Base-by-base conservation (phyloP, 768 basidiomycete species). In the Leucosporidium creatinivorum region DNA sequence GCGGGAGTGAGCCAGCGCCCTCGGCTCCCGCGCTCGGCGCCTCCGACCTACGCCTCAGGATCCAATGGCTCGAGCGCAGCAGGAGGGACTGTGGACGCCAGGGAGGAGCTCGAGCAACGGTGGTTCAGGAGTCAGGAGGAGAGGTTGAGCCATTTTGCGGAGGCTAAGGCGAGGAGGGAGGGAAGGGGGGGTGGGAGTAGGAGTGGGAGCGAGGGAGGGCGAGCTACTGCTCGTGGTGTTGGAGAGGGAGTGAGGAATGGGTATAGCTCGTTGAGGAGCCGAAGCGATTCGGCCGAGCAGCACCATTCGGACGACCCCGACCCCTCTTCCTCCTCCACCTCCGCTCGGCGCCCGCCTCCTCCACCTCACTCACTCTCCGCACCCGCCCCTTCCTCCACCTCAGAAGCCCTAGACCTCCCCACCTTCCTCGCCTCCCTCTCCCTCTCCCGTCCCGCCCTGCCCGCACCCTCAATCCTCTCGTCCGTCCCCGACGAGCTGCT, bases 401-500 rank as follows among this genome's bases (percentile, higher is more conserved):
- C 6, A 44, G 2, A 10, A 44, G 2, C 18, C 3, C 30, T 30
- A 3, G 55, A 56, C 39, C 59, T 60, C 9, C 59, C 59, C 10
- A 49, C 26, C 26, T 31, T 60, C 26, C 59, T 60, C 47, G 47
- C 44, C 17, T 25, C 28, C 59, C 59, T 60, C 25, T 48, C 47
- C 25, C 48, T 60, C 26, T 17, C 59, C 17, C 39, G 39, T 3
- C 13, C 39, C 2, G 26, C 47, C 26, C 49, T 60, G 47, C 44
- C 59, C 17, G 26, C 59, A 2, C 47, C 59, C 13, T 49, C 59
- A 26, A 31, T 49, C 17, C 59, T 60, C 25, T 60, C 59, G 8
- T 60, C 59, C 15, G 59, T 60, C 7, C 59, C 59, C 18, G 59
- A 60, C 48, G 59, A 48, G 18, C n/a, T 60, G 12, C 48, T 60